phyloP scores from a whole-genome alignment of 169 alveolate genomes.

The Blepharisma undulans region DNA sequence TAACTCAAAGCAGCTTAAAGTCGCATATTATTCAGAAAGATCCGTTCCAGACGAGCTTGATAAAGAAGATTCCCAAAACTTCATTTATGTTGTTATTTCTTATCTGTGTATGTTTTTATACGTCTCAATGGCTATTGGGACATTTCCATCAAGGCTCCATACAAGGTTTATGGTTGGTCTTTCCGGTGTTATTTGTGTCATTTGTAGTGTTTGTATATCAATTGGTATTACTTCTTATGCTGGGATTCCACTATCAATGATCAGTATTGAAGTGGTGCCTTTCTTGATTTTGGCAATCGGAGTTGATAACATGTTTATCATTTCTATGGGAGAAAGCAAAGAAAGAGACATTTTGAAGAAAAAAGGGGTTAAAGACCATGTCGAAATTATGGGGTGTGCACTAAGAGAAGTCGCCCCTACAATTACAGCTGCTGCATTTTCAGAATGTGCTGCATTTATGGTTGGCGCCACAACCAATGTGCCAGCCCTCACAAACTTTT shows the following conservation, averaged over 20 bases:
- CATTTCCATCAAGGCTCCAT: constrained; percentile 75
- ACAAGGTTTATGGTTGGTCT: constrained; percentile 74
- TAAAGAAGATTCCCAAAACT: constrained; percentile 64
- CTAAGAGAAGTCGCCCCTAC: constrained; percentile 75
- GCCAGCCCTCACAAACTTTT: constrained; percentile 82
- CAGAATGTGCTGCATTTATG: constrained; percentile 79
- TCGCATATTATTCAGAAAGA: constrained; percentile 74
- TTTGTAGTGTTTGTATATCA: constrained; percentile 60
- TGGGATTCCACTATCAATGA: constrained; percentile 69
- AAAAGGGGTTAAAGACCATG: constrained; percentile 41
- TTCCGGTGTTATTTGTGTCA: constrained; percentile 75
- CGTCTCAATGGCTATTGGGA: constrained; percentile 77
- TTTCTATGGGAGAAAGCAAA: constrained; percentile 72
- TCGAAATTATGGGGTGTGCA: constrained; percentile 14
- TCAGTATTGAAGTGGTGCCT: constrained; percentile 84
- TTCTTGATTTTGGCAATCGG: constrained; percentile 83
- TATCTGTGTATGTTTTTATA: constrained; percentile 79
- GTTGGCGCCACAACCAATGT: constrained; percentile 79
- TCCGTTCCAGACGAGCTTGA: constrained; percentile 81
- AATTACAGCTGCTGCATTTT: constrained; percentile 81
- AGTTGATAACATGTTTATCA: constrained; percentile 86
- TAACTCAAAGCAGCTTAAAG: constrained; percentile 33
- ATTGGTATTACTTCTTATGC: constrained; percentile 70
- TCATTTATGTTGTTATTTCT: constrained; percentile 60
- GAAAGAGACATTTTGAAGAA: constrained; percentile 47